Evolutionary conservation across 768 basidiomycete genomes (phyloP), one percentile per base, ranked within the genome.

Genomic region (Tulasnella sp.): DNA sequence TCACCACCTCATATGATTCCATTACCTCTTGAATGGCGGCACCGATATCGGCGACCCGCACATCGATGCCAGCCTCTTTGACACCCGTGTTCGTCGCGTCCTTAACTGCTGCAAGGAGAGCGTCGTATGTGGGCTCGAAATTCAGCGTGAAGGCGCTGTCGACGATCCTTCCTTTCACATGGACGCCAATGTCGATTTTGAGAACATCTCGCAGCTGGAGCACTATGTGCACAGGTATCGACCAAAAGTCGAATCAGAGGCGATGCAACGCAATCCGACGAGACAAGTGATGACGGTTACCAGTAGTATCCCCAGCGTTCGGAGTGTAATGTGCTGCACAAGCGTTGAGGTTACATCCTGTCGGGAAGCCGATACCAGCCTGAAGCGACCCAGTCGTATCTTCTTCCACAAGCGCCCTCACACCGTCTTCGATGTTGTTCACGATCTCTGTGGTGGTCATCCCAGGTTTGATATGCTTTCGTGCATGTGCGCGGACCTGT

Each of bases 311-410:
- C 34, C 91, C 90, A 4, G 92, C 83, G 70, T 99, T 99, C 9
- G 94, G 94, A 3, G 88, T 85, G 70, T 89, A 99, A 72, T 99
- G 96, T 15, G 96, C 96, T 0, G 96, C 96, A 64, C 91, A 92
- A 67, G 96, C 76, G 69, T 99, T 99, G 64, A 92, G 70, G 71
- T 85, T 93, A 63, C 98, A 74, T 38, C 96, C 96, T 8, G 94
- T 98, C 27, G 96, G 96, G 73, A 99, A 99, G 1, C 92, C 96
- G 63, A 99, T 77, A 1, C 96, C 96, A 42, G 80, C 74, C 60
- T 92, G 81, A 54, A 91, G 69, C 9, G 90, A 92, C 4, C 57
- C 57, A n/a, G 46, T 49, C 0, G 46, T 59, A 63, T 84, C 81
- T 72, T 87, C 93, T 72, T 98, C 96, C 0, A 94, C 93, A 30